These are phyloP conservation scores for Hypoxylon fuscum DNA, from an alignment of 495 filamentous ascomycete species.

Conservation along the genomic window DNA sequence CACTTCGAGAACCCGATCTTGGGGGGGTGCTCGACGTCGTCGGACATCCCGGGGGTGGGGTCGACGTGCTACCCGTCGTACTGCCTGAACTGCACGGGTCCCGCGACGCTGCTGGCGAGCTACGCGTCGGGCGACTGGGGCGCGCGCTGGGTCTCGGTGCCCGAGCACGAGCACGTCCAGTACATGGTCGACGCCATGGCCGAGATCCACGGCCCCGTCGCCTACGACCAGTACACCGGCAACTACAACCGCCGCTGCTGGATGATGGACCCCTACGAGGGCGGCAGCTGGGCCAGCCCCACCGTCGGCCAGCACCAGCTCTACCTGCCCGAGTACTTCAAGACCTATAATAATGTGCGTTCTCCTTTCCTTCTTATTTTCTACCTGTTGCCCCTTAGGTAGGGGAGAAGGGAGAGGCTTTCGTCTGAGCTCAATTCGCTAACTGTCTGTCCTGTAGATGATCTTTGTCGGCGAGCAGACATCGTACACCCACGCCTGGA, in stretches of 20 bases:
- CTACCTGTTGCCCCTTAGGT: not conserved
- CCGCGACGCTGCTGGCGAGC: constrained; percentile 68
- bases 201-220: constrained; percentile 67
- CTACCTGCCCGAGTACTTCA: constrained; percentile 73
- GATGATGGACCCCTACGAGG: constrained; percentile 62
- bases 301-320: constrained; percentile 68
- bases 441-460: constrained; percentile 44
- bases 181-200: constrained; percentile 66
- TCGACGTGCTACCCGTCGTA: constrained; percentile 72
- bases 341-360: constrained; percentile 67
- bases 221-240: constrained; percentile 66
- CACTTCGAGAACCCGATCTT: constrained; percentile 67
- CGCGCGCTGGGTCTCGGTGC: constrained; percentile 54
- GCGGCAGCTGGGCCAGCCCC: constrained; percentile 65
- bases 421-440: too few relatives aligned
- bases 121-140: constrained; percentile 60
- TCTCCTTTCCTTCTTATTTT: not conserved
- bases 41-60: constrained; percentile 67
- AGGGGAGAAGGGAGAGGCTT: not conserved
- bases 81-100: constrained; percentile 67
- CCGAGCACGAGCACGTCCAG: constrained; percentile 62
- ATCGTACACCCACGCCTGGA: constrained; percentile 79
- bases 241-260: constrained; percentile 68
- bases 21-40: constrained; percentile 65
- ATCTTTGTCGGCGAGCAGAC: constrained; percentile 78